Evolutionary conservation across 768 basidiomycete genomes (phyloP), one percentile per base, ranked within the genome.

Genomic region (Tulasnella sp.): DNA sequence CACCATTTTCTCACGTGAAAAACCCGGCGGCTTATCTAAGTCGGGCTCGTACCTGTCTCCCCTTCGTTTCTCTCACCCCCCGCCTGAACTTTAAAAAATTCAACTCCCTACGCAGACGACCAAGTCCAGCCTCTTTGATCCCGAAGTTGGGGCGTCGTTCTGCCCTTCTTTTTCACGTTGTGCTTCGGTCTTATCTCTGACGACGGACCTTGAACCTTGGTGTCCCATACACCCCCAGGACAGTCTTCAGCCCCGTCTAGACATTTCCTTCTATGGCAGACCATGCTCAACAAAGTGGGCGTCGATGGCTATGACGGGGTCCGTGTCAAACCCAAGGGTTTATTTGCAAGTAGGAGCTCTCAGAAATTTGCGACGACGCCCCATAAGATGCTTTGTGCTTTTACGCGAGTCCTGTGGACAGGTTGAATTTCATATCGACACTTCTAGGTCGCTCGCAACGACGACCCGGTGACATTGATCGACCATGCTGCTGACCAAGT

Each of bases 121-220:
- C 61, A 67, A 67, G 61, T 67, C 61, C 61, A 67, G 61, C 61
- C 61, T 67, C 61, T 67, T 35, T 35, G 29, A n/a, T 35, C 61
- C 61, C 61, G 61, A 67, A 67, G 61, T 67, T 29, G 61, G 61
- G 61, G 61, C 61, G 61, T 29, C 32, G 61, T 67, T 35, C 61
- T 35, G 29, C 32, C 15, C 61, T 67, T 67, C 32, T 35, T 67
- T 35, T 13, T 13, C 29, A 35, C 35, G 29, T 67, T 13, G 61
- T 35, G 61, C 61, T 67, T 67, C 61, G 61, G 61, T 67, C 61
- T 67, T 67, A 67, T 67, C 61, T 67, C 29, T 67, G 29, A 67
- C 61, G 26, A 67, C 61, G 15, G 61, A 67, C 61, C 61, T 67
- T 67, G 61, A 67, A 67, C 61, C 32, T 67, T 67, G 61, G 29